Conservation (phyloP, 2,329 filamentous ascomycete genomes). For the Rhexocercosporidium sp. region DNA sequence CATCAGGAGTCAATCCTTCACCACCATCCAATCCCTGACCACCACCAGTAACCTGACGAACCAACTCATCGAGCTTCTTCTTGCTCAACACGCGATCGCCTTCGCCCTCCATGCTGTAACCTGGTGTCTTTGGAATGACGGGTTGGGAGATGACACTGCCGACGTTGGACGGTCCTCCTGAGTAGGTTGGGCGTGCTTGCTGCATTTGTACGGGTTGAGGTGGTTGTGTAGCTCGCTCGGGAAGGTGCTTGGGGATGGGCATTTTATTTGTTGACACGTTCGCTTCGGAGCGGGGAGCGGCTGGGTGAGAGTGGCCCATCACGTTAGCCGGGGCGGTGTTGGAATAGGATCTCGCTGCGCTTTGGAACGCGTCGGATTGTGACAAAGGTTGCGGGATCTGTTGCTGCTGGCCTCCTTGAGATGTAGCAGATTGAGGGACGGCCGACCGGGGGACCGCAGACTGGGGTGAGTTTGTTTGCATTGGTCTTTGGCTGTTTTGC, state of each 20-base stretch:
- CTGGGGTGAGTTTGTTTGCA: conserved; percentile 40
- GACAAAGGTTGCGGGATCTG: conserved; percentile 38
- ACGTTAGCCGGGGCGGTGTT: conserved; percentile 38
- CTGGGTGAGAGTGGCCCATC: conserved; percentile 41
- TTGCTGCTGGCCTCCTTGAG: conserved; percentile 22
- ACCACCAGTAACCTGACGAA: conserved; percentile 89
- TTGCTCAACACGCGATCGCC: conserved; percentile 94
- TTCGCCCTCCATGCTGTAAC: conserved; percentile 87
- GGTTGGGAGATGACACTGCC: conserved; percentile 86
- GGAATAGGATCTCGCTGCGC: conserved; percentile 42
- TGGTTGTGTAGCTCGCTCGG: conserved; percentile 67
- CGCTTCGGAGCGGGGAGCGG: conserved; percentile 33
- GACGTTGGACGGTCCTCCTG: conserved; percentile 74
- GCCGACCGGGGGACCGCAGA: conserved; percentile 40
- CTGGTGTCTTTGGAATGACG: conserved; percentile 78
- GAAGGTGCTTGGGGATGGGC: conserved; percentile 69
- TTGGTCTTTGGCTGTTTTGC: conserved; percentile 30
- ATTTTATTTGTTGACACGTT: conserved; percentile 41
- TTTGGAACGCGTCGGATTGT: conserved; percentile 40
- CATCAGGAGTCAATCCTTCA: conserved; percentile 84
- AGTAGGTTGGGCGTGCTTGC: conserved; percentile 79
- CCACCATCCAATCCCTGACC: conserved; percentile 73
- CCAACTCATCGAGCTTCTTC: conserved; percentile 95
- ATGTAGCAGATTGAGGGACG: conserved; percentile 34
- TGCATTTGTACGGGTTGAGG: conserved; percentile 78